Evolutionary conservation across 371 early-diverging fungal species (phyloP).

Genomic region (Syncephalastrum racemosum): DNA sequence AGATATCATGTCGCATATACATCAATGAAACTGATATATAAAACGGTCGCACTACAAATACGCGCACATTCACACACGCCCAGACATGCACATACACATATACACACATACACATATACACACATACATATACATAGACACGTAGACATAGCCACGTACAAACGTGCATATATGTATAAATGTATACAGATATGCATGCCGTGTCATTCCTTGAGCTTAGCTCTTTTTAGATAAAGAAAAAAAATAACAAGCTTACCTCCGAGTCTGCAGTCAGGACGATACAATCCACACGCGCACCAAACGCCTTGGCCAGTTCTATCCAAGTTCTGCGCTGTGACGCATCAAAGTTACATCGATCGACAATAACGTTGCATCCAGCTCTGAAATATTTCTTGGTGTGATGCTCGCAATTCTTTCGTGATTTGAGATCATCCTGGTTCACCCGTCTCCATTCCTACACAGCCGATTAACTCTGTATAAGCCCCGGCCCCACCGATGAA

Average conservation of each 20-base stretch:
- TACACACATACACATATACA: no score
- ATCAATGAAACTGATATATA: not conserved
- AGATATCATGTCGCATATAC: no score
- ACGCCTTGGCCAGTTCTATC: slow-evolving; percentile 62
- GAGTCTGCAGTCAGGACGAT: slow-evolving; percentile 67
- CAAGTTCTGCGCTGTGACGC: slow-evolving; percentile 69
- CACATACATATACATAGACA: no score
- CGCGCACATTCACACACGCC: no score
- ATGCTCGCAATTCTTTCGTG: slow-evolving; percentile 64
- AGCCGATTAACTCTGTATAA: not conserved
- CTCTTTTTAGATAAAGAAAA: not conserved
- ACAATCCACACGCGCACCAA: slow-evolving; percentile 62
- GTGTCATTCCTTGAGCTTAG: not conserved
- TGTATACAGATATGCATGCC: not conserved
- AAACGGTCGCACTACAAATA: not conserved
- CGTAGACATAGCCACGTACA: no score
- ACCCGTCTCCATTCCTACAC: slow-evolving; percentile 39
- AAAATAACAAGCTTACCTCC: slow-evolving; percentile 25
- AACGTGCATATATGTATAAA: no score
- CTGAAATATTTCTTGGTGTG: slow-evolving; percentile 31
- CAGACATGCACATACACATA: no score
- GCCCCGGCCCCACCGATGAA: no score
- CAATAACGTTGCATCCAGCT: slow-evolving; percentile 60
- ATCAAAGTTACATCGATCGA: slow-evolving; percentile 83
- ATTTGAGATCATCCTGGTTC: slow-evolving; percentile 72